A percentile compares a stretch with the other conserved stretches of the same genome.
phyloP scores from a whole-genome alignment of 768 basidiomycete genomes.

The Suillus sp. region DNA sequence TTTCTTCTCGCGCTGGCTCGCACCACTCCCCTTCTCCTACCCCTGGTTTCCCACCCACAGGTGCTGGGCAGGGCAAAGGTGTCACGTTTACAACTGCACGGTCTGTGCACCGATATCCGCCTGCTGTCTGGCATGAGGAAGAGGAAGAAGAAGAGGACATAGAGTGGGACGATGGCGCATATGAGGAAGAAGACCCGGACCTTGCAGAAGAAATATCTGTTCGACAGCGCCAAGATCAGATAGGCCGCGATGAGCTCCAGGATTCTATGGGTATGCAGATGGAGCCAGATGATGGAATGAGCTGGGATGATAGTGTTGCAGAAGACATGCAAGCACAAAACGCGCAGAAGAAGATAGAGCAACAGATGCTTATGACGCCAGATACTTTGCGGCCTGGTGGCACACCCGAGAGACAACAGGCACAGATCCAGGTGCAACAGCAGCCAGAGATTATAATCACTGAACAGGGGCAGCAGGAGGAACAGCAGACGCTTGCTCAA shows the following conservation, averaged over 20 bases:
- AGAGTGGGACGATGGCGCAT: slow-evolving; percentile 65
- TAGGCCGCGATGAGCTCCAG: slow-evolving; percentile 30
- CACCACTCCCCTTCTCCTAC: slow-evolving; percentile 52
- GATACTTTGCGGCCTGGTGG: slow-evolving; percentile 40
- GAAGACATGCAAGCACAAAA: slow-evolving; percentile 48
- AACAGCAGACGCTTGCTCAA: slow-evolving; percentile 31
- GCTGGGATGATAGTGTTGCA: slow-evolving; percentile 78
- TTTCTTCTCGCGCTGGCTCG: slow-evolving; percentile 50
- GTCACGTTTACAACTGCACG: slow-evolving; percentile 77
- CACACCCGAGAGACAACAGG: slow-evolving; percentile 31
- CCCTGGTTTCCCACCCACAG: slow-evolving; percentile 37
- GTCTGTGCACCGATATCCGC: slow-evolving; percentile 73
- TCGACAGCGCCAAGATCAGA: slow-evolving; percentile 40
- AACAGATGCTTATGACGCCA: slow-evolving; percentile 29
- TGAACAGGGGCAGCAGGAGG: slow-evolving; percentile 40
- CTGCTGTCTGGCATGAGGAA: slow-evolving; percentile 82
- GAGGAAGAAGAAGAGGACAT: slow-evolving; percentile 59
- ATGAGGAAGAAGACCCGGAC: slow-evolving; percentile 68
- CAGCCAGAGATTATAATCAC: slow-evolving; percentile 31
- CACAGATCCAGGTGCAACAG: slow-evolving; percentile 29
- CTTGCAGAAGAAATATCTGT: slow-evolving; percentile 58
- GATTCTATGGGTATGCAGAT: slow-evolving; percentile 42
- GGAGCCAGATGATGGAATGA: slow-evolving; percentile 84
- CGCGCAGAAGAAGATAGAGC: slow-evolving; percentile 29
- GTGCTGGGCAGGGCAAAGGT: slow-evolving; percentile 37